phyloP scores from a whole-genome alignment of 1,284 basidiomycete species.

The Sanguinoderma infundibulare region DNA sequence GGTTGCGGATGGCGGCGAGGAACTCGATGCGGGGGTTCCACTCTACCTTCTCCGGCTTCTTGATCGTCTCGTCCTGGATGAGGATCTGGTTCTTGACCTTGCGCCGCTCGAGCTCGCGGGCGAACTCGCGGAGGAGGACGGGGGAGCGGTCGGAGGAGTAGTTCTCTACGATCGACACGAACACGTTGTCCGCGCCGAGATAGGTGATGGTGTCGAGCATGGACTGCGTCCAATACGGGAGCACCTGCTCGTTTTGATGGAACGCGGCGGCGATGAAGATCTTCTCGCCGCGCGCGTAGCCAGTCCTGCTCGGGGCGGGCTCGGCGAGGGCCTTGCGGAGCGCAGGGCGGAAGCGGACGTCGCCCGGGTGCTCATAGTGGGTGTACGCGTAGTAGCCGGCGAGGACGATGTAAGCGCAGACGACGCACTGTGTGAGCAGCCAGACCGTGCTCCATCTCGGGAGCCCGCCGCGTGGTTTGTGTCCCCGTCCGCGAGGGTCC shows the following conservation, averaged over 20 bases:
- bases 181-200: constrained; percentile 55
- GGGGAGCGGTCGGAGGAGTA: constrained; percentile 51
- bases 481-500: constrained; percentile 3
- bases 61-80: constrained; percentile 34
- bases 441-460: constrained; percentile 8
- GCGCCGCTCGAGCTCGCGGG: constrained; percentile 35
- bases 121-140: constrained; percentile 42
- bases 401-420: constrained; percentile 23
- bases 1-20: constrained; percentile 50
- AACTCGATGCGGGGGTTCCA: constrained; percentile 47
- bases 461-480: constrained; percentile 1
- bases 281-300: constrained; percentile 36
- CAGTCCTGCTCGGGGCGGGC: constrained; percentile 22
- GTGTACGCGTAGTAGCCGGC: constrained; percentile 23
- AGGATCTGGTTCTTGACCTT: constrained; percentile 41
- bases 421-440: constrained; percentile 20
- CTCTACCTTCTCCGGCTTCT: constrained; percentile 39
- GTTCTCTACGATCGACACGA: constrained; percentile 61
- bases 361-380: constrained; percentile 35
- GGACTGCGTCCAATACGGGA: constrained; percentile 46
- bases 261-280: constrained; percentile 46
- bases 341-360: constrained; percentile 33
- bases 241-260: constrained; percentile 41
- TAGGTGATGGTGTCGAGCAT: constrained; percentile 42
- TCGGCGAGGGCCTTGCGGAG: constrained; percentile 28